Conservation (phyloP, 2,329 filamentous ascomycete species). For the Coleophoma crateriformis region DNA sequence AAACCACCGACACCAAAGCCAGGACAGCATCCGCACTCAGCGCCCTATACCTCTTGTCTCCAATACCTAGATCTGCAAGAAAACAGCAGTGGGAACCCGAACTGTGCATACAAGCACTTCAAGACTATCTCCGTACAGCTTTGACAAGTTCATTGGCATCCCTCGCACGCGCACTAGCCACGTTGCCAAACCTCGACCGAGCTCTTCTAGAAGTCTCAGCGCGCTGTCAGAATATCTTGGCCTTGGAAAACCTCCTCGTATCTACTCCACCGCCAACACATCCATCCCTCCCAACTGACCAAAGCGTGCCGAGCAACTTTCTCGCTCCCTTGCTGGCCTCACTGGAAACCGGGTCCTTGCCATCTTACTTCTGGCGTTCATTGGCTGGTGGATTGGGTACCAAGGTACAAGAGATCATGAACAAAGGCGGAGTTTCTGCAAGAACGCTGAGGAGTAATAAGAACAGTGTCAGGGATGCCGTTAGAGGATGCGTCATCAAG, state of each 20-base stretch:
- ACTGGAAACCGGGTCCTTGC: slow-evolving; percentile 83
- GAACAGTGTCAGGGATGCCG: slow-evolving; percentile 67
- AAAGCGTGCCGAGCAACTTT: slow-evolving; percentile 39
- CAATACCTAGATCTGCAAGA: slow-evolving; percentile 48
- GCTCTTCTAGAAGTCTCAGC: slow-evolving; percentile 76
- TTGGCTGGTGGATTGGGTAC: slow-evolving; percentile 72
- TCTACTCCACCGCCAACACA: slow-evolving; percentile 62
- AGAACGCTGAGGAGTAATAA: slow-evolving; percentile 74
- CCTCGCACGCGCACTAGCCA: slow-evolving; percentile 69
- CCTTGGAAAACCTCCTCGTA: slow-evolving; percentile 72
- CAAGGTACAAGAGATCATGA: slow-evolving; percentile 79
- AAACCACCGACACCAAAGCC: slow-evolving; percentile 69
- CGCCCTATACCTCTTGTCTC: slow-evolving; percentile 77
- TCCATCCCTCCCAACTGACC: slow-evolving; percentile 46
- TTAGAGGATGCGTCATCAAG: slow-evolving; percentile 76
- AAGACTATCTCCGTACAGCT: slow-evolving; percentile 75
- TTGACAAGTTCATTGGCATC: slow-evolving; percentile 73
- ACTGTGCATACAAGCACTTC: slow-evolving; percentile 69
- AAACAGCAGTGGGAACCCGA: slow-evolving; percentile 48
- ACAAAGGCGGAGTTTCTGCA: slow-evolving; percentile 76
- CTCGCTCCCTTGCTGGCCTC: slow-evolving; percentile 67
- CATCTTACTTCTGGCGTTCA: slow-evolving; percentile 90
- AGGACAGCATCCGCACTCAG: slow-evolving; percentile 68
- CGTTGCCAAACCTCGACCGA: slow-evolving; percentile 76
- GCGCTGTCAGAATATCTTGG: slow-evolving; percentile 87